Conservation (phyloP, 2,329 filamentous ascomycete genomes). For the Coniochaeta ligniaria region DNA sequence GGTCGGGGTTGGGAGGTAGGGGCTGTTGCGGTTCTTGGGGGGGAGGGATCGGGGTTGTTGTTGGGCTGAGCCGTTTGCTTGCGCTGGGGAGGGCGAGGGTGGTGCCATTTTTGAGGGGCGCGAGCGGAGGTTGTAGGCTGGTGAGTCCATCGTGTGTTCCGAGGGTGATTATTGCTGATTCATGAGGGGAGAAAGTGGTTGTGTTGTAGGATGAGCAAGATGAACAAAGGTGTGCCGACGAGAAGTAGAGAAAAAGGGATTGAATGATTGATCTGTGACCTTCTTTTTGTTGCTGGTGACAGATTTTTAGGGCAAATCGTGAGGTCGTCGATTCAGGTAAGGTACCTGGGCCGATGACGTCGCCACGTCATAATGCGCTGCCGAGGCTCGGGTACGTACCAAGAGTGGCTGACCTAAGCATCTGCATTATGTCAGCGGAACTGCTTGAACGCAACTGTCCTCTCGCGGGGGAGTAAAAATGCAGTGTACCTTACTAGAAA, state of each 20-base stretch:
- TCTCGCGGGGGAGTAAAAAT: too few relatives aligned
- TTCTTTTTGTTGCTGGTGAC: background rate
- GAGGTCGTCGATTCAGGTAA: background rate
- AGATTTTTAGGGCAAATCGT: background rate
- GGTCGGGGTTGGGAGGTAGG: constrained; percentile 62
- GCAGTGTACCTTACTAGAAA: too few relatives aligned
- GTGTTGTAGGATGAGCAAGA: background rate
- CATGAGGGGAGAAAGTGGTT: background rate
- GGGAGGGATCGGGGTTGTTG: constrained; percentile 4
- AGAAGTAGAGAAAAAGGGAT: background rate
- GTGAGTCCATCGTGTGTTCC: background rate
- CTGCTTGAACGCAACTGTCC: too few relatives aligned
- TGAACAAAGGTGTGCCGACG: too few relatives aligned
- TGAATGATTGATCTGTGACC: background rate
- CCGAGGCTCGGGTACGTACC: background rate
- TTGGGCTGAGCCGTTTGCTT: constrained; percentile 2
- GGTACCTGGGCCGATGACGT: background rate
- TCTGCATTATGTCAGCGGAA: too few relatives aligned
- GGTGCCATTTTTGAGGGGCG: background rate
- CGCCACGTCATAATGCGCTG: background rate
- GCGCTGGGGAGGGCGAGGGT: background rate
- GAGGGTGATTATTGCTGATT: background rate
- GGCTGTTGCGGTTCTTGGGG: constrained; percentile 31
- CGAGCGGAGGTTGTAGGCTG: constrained; percentile 1
- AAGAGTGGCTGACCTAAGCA: background rate